phyloP scores from a whole-genome alignment of 352 stramenopile species.

The Phytophthora boehmeriae region DNA sequence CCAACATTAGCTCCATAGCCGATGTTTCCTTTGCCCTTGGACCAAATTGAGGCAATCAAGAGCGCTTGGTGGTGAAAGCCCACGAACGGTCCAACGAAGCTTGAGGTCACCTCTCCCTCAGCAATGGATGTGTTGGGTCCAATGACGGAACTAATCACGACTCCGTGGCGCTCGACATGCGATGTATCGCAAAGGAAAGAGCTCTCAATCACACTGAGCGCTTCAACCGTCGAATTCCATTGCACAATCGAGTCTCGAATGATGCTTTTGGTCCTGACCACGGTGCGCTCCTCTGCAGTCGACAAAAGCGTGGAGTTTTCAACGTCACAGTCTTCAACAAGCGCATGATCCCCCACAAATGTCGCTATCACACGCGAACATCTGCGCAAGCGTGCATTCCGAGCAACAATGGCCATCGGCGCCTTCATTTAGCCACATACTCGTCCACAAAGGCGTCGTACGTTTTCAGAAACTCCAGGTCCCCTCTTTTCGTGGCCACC shows the following conservation, averaged over 20 bases:
- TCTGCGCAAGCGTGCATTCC: constrained; percentile 54
- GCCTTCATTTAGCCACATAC: constrained; percentile 52
- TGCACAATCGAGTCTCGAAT: constrained; percentile 73
- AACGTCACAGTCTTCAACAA: constrained; percentile 70
- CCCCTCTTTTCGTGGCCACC: constrained; percentile 47
- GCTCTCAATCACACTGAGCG: constrained; percentile 65
- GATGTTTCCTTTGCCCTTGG: constrained; percentile 92
- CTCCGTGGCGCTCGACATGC: constrained; percentile 80
- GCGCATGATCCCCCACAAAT: constrained; percentile 69
- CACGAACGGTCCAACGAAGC: constrained; percentile 93
- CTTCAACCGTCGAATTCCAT: constrained; percentile 70
- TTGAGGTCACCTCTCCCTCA: constrained; percentile 91
- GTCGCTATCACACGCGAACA: constrained; percentile 65
- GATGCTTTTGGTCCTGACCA: constrained; percentile 62
- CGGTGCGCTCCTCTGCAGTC: constrained; percentile 44
- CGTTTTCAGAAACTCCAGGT: constrained; percentile 40
- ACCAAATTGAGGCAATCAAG: constrained; percentile 93
- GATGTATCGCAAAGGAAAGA: constrained; percentile 82
- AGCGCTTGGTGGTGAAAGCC: constrained; percentile 95
- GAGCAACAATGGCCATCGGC: constrained; percentile 57
- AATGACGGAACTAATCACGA: constrained; percentile 88
- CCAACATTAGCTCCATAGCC: constrained; percentile 96
- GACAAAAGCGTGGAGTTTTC: constrained; percentile 73
- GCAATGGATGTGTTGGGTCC: constrained; percentile 87
- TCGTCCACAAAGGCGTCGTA: constrained; percentile 62